Evolutionary conservation across 2,329 filamentous ascomycete species (phyloP).

Genomic region (Trichophyton rubrum): DNA sequence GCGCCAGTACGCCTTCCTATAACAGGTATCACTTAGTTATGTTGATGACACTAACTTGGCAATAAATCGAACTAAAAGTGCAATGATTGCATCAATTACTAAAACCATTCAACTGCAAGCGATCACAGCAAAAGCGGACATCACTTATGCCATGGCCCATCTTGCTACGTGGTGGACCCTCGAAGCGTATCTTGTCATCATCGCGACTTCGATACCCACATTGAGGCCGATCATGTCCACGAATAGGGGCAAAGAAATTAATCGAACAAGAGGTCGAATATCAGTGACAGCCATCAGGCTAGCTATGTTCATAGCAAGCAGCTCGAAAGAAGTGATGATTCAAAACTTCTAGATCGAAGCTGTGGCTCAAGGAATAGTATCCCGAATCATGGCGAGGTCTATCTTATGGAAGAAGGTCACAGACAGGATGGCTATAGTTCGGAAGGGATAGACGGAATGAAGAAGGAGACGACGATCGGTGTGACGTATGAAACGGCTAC

Average conservation of each 20-base stretch:
- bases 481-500: not conserved
- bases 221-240: constrained; percentile 7
- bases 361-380: not conserved
- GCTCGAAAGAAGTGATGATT: not conserved
- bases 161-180: constrained; percentile 7
- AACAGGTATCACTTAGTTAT: not conserved
- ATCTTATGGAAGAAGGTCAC: not conserved
- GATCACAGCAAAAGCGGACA: constrained; percentile 7
- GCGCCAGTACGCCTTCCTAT: not conserved
- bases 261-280: not conserved
- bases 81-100: constrained; percentile 10
- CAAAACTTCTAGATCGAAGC: not conserved
- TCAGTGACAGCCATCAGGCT: not conserved
- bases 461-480: not conserved
- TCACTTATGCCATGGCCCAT: constrained; percentile 8
- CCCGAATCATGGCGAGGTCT: not conserved
- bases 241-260: not conserved
- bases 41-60: not conserved
- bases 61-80: not conserved
- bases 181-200: constrained; percentile 12
- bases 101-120: constrained; percentile 8
- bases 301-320: not conserved
- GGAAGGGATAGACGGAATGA: not conserved
- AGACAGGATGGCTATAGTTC: not conserved
- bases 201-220: constrained; percentile 11